Evolutionary conservation across 1,139 yeast species (phyloP), one percentile per base, ranked within the genome.

Genomic region (Debaryomycetaceae sp.): DNA sequence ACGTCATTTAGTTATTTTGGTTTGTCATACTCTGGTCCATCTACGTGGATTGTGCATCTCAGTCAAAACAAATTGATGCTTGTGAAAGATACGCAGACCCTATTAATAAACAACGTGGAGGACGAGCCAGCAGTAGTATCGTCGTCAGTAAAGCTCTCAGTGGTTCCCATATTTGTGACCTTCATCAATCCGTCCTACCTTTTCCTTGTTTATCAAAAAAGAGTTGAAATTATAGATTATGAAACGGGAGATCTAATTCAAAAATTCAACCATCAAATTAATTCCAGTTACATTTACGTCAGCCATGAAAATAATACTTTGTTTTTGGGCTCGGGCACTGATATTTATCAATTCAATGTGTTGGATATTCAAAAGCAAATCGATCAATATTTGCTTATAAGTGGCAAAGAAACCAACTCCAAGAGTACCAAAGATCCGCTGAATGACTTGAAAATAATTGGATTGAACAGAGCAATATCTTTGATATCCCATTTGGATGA

Each of bases 181-280:
- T 62, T 59, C 34, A 56, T 77, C 36, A 52, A 60, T 33, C 85
- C 86, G 1, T 52, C 63, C 1, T 80, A 79, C 47, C 45, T 79
- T 11, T 46, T 78, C n/a, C 48, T 66, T 1, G 51, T 70, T 2
- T 65, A 66, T 37, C 52, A 60, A 31, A 71, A 71, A 41, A 65
- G 59, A 36, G 49, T 79, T 1, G 81, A 77, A 40, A 48, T 80
- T 0, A 43, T 73, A 11, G 81, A 78, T 41, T 52, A 65, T 17
- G 64, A 61, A 16, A 65, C 61, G 29, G 82, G 81, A 0, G 65
- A 63, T 17, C 28, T 67, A 4, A 58, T 78, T 16, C 82, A 78
- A 46, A 59, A 47, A 36, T 70, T 56, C 42, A 49, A 45, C n/a
- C 76, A 65, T 56, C 60, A 52, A 41, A 58, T 57, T 36, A 65